These are phyloP conservation scores for Calonectria leucothoes DNA, from an alignment of 2,329 filamentous ascomycete species.

Conservation along the genomic window DNA sequence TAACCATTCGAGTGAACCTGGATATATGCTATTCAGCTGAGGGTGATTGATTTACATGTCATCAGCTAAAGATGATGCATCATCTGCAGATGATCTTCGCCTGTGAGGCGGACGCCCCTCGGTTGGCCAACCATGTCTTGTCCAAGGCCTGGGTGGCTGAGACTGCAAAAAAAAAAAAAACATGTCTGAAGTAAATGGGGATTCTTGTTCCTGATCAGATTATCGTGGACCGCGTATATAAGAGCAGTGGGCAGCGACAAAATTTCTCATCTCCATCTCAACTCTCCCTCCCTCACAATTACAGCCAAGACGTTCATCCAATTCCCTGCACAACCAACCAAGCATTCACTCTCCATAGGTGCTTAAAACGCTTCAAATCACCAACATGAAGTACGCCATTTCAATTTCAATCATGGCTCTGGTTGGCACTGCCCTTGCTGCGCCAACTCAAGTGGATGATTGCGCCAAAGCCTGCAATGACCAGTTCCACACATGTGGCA, in stretches of 20 bases:
- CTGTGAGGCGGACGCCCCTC: neutral
- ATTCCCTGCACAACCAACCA: neutral
- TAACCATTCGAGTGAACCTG: neutral
- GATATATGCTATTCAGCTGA: neutral
- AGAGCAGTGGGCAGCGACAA: neutral
- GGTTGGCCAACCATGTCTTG: neutral
- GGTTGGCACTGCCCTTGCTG: neutral
- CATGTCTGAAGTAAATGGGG: neutral
- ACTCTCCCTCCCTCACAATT: neutral
- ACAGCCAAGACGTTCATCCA: neutral
- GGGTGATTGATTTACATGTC: neutral
- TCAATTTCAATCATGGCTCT: neutral
- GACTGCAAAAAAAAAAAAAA: neutral
- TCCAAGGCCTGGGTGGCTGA: neutral
- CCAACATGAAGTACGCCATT: neutral
- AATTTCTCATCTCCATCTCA: neutral
- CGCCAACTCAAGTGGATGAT: neutral
- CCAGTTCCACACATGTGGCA: neutral
- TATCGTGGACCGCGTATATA: neutral
- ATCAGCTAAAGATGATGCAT: neutral
- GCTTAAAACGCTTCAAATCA: neutral
- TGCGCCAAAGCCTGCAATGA: neutral
- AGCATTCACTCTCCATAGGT: too few species aligned
- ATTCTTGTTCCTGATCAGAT: neutral
- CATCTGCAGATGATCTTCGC: neutral